phyloP scores from a whole-genome alignment of 805 yeast species.

The Cyberlindnera petersonii region DNA sequence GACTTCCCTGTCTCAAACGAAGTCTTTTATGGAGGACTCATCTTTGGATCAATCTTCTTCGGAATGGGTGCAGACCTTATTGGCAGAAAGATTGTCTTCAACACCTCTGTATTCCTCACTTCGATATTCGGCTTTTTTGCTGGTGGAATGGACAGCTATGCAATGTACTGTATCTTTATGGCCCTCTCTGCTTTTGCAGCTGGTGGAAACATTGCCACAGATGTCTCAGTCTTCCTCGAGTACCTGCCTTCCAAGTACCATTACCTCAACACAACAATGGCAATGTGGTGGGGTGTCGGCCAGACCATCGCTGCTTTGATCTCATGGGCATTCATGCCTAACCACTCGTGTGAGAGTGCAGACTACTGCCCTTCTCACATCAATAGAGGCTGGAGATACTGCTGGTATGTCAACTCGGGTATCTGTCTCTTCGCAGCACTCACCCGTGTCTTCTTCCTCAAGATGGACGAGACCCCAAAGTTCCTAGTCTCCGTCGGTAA shows the following conservation, averaged over 20 bases:
- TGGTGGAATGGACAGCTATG: conserved; percentile 44
- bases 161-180: conserved; percentile 46
- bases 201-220: conserved; percentile 53
- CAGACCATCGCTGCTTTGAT: conserved; percentile 47
- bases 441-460: conserved; percentile 40
- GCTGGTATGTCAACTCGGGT: conserved; percentile 49
- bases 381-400: conserved; percentile 59
- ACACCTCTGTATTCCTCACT: conserved; percentile 40
- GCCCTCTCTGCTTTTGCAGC: conserved; percentile 40
- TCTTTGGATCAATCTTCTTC: conserved; percentile 46
- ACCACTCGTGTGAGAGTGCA: conserved; percentile 40
- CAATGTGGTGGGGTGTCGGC: conserved; percentile 57
- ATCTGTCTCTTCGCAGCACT: conserved; percentile 45
- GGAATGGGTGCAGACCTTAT: conserved; percentile 49
- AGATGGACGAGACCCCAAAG: conserved; percentile 50
- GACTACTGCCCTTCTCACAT: conserved; percentile 40
- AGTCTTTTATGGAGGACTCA: conserved; percentile 45
- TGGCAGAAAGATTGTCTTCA: conserved; percentile 49
- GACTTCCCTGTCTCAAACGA: conserved; percentile 41
- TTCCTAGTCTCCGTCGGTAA: conserved; percentile 46
- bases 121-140: conserved; percentile 45
- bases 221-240: conserved; percentile 48
- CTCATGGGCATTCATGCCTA: conserved; percentile 52
- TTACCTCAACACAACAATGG: conserved; percentile 46
- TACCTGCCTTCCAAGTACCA: conserved; percentile 47